Conservation (phyloP, 805 yeast species). For the Blastobotrys attinorum region DNA sequence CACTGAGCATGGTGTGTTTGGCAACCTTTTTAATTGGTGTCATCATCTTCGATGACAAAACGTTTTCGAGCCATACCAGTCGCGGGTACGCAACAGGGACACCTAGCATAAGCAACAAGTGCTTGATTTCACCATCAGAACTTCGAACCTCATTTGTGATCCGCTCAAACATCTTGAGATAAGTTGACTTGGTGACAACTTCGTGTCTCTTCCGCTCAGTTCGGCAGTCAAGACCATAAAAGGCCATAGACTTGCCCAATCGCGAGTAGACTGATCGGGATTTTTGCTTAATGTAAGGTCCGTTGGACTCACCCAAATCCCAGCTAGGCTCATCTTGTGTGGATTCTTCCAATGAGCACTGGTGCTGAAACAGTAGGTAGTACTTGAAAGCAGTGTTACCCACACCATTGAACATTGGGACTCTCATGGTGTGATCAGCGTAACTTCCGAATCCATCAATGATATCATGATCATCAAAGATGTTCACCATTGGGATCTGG, state of each 20-base stretch:
- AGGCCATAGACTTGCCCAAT: constrained; percentile 63
- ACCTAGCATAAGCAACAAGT: constrained; percentile 75
- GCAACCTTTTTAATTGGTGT: constrained; percentile 54
- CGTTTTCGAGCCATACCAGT: constrained; percentile 78
- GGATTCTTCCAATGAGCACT: constrained; percentile 42
- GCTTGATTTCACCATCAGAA: constrained; percentile 54
- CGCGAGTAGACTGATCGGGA: constrained; percentile 66
- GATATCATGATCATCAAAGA: constrained; percentile 92
- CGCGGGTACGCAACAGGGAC: constrained; percentile 95
- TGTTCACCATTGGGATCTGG: constrained; percentile 75
- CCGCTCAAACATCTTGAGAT: constrained; percentile 53
- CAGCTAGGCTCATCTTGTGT: constrained; percentile 43
- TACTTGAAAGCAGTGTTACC: constrained; percentile 78
- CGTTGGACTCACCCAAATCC: constrained; percentile 50
- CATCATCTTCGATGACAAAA: constrained; percentile 48
- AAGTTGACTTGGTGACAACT: constrained; percentile 49
- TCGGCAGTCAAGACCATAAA: constrained; percentile 85
- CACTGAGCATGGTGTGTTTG: constrained; percentile 44
- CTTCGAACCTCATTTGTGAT: constrained; percentile 44
- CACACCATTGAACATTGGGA: constrained; percentile 58
- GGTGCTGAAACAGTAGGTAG: constrained; percentile 90
- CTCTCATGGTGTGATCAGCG: constrained; percentile 62
- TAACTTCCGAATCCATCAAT: constrained; percentile 96
- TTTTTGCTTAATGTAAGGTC: constrained; percentile 61
- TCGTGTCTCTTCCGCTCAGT: constrained; percentile 70